Conservation (phyloP, 2,329 filamentous ascomycete species). For the Exophiala viscosa region DNA sequence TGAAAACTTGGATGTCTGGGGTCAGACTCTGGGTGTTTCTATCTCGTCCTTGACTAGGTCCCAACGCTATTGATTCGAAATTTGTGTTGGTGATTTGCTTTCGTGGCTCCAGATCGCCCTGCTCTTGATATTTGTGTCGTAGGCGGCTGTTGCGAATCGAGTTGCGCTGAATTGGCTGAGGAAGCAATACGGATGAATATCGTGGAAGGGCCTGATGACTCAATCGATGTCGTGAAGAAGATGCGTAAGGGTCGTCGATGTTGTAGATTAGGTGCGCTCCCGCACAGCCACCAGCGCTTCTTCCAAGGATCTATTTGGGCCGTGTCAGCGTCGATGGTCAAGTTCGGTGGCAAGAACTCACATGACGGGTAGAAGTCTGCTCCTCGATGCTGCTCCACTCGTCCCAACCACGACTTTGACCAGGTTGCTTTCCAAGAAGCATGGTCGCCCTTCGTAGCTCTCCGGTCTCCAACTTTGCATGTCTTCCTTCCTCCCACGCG, state of each 20-base stretch:
- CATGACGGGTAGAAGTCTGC: neutral
- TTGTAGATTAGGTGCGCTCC: conserved; percentile 8
- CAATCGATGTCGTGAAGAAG: conserved; percentile 5
- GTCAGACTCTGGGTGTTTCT: no score
- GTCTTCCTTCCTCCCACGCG: conserved; percentile 11
- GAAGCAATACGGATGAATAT: conserved; percentile 13
- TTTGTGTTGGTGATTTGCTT: neutral
- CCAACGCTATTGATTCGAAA: no score
- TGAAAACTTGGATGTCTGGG: no score
- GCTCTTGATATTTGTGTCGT: conserved; percentile 1
- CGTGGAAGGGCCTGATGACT: conserved; percentile 10
- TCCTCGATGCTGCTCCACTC: conserved; percentile 7
- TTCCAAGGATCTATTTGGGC: conserved; percentile 1
- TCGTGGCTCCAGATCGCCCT: neutral
- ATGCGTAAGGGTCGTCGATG: conserved; percentile 9
- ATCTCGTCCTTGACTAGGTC: no score
- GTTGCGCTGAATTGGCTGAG: conserved; percentile 4
- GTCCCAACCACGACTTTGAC: conserved; percentile 13
- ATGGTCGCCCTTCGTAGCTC: conserved; percentile 12
- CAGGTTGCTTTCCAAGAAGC: conserved; percentile 2
- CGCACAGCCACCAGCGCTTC: conserved; percentile 1
- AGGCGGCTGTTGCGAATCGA: conserved; percentile 3
- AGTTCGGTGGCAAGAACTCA: neutral
- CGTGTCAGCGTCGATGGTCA: neutral
- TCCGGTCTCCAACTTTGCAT: conserved; percentile 10